These are phyloP conservation scores for Phialocephala sp. DNA, from an alignment of 2,329 filamentous ascomycete genomes.

Conservation along the genomic window DNA sequence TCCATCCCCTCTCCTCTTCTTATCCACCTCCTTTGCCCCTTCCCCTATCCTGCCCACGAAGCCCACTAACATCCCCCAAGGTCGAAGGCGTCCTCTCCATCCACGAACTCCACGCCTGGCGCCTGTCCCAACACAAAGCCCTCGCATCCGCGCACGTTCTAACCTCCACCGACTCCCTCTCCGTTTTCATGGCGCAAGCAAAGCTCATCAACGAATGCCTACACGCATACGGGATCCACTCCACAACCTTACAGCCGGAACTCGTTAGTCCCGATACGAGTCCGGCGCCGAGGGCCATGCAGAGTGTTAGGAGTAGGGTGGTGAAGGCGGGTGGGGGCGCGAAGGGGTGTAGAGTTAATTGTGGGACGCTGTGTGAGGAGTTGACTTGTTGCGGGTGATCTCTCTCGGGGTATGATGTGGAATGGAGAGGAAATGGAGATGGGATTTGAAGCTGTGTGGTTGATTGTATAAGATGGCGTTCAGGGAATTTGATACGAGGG, in stretches of 20 bases:
- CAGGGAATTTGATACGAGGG: too few relatives aligned
- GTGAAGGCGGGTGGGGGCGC: background rate
- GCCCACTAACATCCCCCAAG: too few relatives aligned
- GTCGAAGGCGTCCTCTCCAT: slow-evolving; percentile 70
- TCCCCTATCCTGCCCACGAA: too few relatives aligned
- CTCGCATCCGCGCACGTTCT: slow-evolving; percentile 74
- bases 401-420: background rate
- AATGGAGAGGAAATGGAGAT: background rate
- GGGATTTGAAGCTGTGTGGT: too few relatives aligned
- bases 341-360: slow-evolving; percentile 30
- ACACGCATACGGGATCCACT: slow-evolving; percentile 76
- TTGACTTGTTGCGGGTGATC: slow-evolving; percentile 44
- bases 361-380: slow-evolving; percentile 32
- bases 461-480: too few relatives aligned
- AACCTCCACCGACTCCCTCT: slow-evolving; percentile 61
- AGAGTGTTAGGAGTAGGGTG: slow-evolving; percentile 6
- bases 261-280: slow-evolving; percentile 36
- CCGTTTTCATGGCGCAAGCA: slow-evolving; percentile 64
- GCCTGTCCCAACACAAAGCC: slow-evolving; percentile 71
- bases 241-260: slow-evolving; percentile 73
- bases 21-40: too few relatives aligned
- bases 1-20: too few relatives aligned
- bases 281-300: slow-evolving; percentile 6
- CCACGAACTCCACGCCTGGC: slow-evolving; percentile 78
- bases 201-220: slow-evolving; percentile 71